Base-by-base conservation (phyloP, 495 filamentous ascomycete species). In the Tetracladium setigerum region DNA sequence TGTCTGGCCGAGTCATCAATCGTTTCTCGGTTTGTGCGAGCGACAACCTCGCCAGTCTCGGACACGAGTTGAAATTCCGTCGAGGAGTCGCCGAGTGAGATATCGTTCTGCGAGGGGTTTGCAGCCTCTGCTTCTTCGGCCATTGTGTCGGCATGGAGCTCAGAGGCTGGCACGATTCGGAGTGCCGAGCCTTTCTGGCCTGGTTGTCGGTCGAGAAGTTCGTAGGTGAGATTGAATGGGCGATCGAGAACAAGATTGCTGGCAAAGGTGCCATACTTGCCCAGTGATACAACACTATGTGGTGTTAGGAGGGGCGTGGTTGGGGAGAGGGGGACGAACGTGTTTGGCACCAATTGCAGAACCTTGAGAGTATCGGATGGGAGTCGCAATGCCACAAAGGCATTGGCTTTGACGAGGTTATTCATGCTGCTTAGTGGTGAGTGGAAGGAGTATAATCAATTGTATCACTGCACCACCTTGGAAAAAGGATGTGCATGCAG, bases 211-310 rank as follows among this genome's bases (percentile, higher is more conserved):
- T 95, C 88, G 40, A 83, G 74, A 9, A 98, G 68, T 60, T 98
- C 92, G 60, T 83, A 98, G 6, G 89, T 95, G 38, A 92, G 70
- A 67, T 95, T 76, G 65, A 87, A 95, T 0, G 92, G 92, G 13
- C 92, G 81, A 10, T 86, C 85, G 32, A 98, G 73, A 30, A 98
- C 77, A 14, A 86, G 76, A 57, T 96, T 95, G 5, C 86, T 75
- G 16, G 86, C 81, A 57, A 97, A 95, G 2, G 74, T 74, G 43
- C 94, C 92, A 59, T 86, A 95, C 78, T 95, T 95, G 30, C 88
- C 89, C 24, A 95, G 69, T 11, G 81, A 86, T 40, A 95, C 83
- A 19, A 76, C 83, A 15, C 89, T 96, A 58, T 15, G 24, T 9
- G 39, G n/a, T 16, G 36, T 44, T 17, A 63, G 42, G 46, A 50